phyloP scores from a whole-genome alignment of 108 stramenopile genomes.

The Bacterosira constricta region DNA sequence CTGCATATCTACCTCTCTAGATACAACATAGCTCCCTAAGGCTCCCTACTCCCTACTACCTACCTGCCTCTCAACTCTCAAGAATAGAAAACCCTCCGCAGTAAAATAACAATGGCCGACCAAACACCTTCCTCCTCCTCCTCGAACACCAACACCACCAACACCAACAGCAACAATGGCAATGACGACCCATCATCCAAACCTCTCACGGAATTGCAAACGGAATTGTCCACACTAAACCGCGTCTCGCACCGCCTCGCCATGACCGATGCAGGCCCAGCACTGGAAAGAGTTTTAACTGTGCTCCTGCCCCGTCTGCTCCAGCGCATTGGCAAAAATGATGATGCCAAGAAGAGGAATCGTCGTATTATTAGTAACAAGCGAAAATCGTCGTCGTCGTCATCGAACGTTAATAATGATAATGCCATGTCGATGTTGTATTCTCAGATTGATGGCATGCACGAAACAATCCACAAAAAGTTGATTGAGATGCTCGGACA shows the following conservation, averaged over 20 bases:
- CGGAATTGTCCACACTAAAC: constrained; percentile 59
- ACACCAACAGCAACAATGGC: background rate
- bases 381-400: constrained; percentile 17
- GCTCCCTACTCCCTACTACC: too few species aligned
- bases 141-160: too few species aligned
- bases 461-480: constrained; percentile 68
- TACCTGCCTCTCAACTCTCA: too few species aligned
- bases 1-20: too few species aligned
- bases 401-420: background rate
- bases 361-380: constrained; percentile 10
- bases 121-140: too few species aligned
- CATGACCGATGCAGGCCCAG: constrained; percentile 57
- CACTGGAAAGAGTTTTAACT: constrained; percentile 60
- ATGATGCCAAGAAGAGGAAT: constrained; percentile 43
- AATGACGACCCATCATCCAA: background rate
- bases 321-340: constrained; percentile 70
- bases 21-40: too few species aligned
- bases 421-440: background rate
- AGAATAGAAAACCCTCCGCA: too few species aligned
- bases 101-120: too few species aligned
- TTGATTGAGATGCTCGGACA: constrained; percentile 78
- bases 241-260: constrained; percentile 83
- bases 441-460: constrained; percentile 15
- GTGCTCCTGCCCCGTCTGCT: constrained; percentile 76
- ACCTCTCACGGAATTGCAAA: constrained; percentile 29